phyloP scores from a whole-genome alignment of 345 rosid genomes.

The Brassica carinata region DNA sequence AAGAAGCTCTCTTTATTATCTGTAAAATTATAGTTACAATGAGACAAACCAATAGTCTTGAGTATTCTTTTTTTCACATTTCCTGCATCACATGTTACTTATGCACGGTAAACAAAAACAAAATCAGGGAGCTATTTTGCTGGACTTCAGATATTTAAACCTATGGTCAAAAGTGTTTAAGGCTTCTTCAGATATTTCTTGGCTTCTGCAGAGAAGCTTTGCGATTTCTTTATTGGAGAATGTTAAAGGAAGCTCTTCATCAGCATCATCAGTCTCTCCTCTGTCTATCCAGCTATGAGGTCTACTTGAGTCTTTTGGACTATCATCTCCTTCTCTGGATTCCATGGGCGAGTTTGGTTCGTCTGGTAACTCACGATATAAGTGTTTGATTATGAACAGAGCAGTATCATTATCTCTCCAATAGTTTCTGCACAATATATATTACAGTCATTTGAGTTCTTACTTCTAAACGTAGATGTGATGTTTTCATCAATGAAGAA shows the following conservation, averaged over 20 bases:
- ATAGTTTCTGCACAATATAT: conserved; percentile 69
- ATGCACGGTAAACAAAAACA: conserved; percentile 28
- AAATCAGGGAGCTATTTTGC: conserved; percentile 24
- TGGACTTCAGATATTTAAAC: not conserved
- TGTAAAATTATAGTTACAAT: conserved; percentile 28
- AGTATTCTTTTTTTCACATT: conserved; percentile 14
- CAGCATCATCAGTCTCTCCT: conserved; percentile 55
- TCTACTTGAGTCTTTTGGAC: conserved; percentile 39
- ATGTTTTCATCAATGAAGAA: not conserved
- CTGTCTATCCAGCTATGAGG: conserved; percentile 52
- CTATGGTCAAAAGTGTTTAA: conserved; percentile 27
- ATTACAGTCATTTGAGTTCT: conserved; percentile 13
- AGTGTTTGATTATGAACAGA: conserved; percentile 83
- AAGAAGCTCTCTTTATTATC: conserved; percentile 21
- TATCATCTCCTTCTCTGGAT: conserved; percentile 31
- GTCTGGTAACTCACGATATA: conserved; percentile 73
- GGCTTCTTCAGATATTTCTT: conserved; percentile 47
- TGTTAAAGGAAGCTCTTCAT: conserved; percentile 86
- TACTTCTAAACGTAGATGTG: not conserved
- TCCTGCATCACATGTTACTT: conserved; percentile 27
- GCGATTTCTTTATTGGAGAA: conserved; percentile 54
- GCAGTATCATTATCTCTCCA: conserved; percentile 97
- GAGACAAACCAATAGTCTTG: conserved; percentile 14
- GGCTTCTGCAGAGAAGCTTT: conserved; percentile 65
- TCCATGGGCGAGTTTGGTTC: conserved; percentile 46